These are phyloP conservation scores for Ceratocystis alfenasii DNA, from an alignment of 2,329 filamentous ascomycete genomes.

Conservation along the genomic window DNA sequence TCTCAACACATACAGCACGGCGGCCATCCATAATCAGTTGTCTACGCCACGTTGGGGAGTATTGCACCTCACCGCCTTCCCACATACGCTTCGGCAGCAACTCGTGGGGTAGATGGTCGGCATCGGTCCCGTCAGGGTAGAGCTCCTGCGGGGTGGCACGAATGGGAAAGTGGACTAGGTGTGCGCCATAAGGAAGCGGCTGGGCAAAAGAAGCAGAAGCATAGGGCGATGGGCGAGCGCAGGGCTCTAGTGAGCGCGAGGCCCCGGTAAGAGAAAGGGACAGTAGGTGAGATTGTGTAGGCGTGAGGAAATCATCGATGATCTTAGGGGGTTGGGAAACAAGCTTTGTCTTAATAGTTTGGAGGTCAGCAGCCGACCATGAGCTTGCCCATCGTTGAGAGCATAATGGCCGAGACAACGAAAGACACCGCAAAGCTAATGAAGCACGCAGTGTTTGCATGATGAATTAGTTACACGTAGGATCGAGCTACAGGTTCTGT, in stretches of 20 bases:
- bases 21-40: constrained; percentile 33
- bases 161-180: constrained; percentile 72
- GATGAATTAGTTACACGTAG: not conserved
- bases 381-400: constrained; percentile 26
- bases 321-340: constrained; percentile 26
- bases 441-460: not conserved
- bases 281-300: constrained; percentile 54
- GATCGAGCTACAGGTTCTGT: not conserved
- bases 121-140: constrained; percentile 73
- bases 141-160: constrained; percentile 50
- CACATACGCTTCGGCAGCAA: constrained; percentile 72
- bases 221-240: constrained; percentile 18
- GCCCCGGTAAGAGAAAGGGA: constrained; percentile 41
- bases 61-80: constrained; percentile 65
- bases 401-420: constrained; percentile 30
- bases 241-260: constrained; percentile 20
- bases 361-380: not conserved
- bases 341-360: constrained; percentile 5
- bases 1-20: constrained; percentile 36
- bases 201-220: constrained; percentile 17
- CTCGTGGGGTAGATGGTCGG: constrained; percentile 53
- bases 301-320: constrained; percentile 39
- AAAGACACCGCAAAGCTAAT: not conserved
- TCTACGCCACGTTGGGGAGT: constrained; percentile 31
- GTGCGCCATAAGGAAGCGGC: constrained; percentile 24